Percentiles rank a stretch among this genome's conserved stretches.
Evolutionary conservation across 1,139 yeast genomes (phyloP).

Genomic region (Yamadazyma spencermartinsiae): DNA sequence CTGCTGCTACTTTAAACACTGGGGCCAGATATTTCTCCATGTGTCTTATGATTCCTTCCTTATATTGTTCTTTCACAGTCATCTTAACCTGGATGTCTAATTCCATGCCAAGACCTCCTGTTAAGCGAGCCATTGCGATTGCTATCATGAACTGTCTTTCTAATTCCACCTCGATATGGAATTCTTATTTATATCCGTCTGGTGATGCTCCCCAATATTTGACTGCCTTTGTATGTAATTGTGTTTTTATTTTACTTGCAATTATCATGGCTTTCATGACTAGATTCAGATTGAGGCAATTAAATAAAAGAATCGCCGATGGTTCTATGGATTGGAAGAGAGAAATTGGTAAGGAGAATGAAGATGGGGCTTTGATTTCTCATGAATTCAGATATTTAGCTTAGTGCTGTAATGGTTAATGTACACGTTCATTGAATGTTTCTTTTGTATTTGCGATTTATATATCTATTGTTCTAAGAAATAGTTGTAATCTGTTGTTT

Average conservation of each 20-base stretch:
- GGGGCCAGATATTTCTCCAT: conserved; percentile 63
- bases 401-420: conserved; percentile 14
- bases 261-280: conserved; percentile 40
- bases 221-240: conserved; percentile 49
- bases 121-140: conserved; percentile 53
- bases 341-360: conserved; percentile 48
- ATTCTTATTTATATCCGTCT: conserved; percentile 48
- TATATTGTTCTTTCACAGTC: conserved; percentile 57
- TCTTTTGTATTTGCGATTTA: no score
- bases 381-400: conserved; percentile 46
- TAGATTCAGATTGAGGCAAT: conserved; percentile 35
- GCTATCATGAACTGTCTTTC: conserved; percentile 54
- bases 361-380: conserved; percentile 42
- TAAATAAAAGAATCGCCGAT: conserved; percentile 43
- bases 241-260: conserved; percentile 45
- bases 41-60: conserved; percentile 60
- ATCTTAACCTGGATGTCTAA: conserved; percentile 59
- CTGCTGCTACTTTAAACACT: conserved; percentile 54
- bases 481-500: conserved; percentile 33
- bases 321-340: conserved; percentile 54
- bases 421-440: no score
- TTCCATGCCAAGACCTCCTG: conserved; percentile 52
- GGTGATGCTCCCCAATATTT: conserved; percentile 44
- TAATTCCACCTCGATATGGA: conserved; percentile 57
- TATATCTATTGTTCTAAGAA: background rate